A percentile compares a stretch with the other conserved stretches of the same genome.
Evolutionary conservation across 2,329 filamentous ascomycete genomes (phyloP).

Genomic region (Venturia carpophila): DNA sequence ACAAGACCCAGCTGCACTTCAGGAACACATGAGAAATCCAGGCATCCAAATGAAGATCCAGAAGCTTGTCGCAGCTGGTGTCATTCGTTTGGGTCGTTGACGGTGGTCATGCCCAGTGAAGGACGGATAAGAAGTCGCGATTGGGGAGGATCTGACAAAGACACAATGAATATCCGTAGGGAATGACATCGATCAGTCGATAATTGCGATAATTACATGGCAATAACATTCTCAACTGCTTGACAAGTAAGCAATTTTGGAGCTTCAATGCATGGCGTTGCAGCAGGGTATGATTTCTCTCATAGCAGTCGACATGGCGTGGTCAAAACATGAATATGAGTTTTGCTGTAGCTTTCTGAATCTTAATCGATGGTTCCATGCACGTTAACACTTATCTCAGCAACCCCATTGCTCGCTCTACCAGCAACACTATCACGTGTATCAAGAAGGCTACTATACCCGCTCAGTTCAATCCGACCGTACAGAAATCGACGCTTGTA

Average conservation of each 20-base stretch:
- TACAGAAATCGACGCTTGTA: too few species aligned
- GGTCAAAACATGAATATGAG: neutral
- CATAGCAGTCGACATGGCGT: neutral
- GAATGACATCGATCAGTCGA: neutral
- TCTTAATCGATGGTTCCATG: too few species aligned
- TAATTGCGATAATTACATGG: neutral
- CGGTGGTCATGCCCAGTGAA: neutral
- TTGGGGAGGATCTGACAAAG: neutral
- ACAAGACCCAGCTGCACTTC: slow-evolving; percentile 79
- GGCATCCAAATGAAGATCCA: slow-evolving; percentile 80
- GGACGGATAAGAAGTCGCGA: neutral
- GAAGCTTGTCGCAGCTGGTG: slow-evolving; percentile 82
- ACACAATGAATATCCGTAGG: neutral
- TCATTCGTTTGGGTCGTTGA: slow-evolving; percentile 13
- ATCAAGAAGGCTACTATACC: too few species aligned
- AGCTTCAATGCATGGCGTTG: neutral
- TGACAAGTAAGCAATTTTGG: neutral
- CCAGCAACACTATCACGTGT: too few species aligned
- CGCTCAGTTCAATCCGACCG: too few species aligned
- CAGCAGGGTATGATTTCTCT: neutral
- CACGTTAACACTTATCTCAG: too few species aligned
- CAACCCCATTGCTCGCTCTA: too few species aligned
- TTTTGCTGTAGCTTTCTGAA: neutral
- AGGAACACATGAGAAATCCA: slow-evolving; percentile 96
- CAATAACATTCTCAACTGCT: neutral